Conservation (phyloP, 139 green algal genomes). For the Tetradesmus lagerheimii region DNA sequence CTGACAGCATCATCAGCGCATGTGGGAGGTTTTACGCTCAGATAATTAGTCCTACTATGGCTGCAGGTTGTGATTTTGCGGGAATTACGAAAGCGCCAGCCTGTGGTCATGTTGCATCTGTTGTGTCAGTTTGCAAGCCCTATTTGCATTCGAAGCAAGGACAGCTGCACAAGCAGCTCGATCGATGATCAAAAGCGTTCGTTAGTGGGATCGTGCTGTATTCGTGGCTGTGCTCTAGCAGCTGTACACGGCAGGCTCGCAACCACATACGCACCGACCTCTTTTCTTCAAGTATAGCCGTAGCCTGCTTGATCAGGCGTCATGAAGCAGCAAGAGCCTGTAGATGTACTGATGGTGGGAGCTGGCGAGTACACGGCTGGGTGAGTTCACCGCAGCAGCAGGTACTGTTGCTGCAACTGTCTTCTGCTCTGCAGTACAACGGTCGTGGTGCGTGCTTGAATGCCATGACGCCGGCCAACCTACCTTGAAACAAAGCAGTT, state of each 20-base stretch:
- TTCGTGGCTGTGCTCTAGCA: not conserved
- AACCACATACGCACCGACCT: not conserved
- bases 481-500: too few relatives aligned
- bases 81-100: too few relatives aligned
- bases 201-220: not conserved
- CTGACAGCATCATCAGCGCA: too few relatives aligned
- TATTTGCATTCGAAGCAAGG: not conserved
- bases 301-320: not conserved
- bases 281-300: not conserved
- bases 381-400: slow-evolving; percentile 1
- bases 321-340: slow-evolving; percentile 10
- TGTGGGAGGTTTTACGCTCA: too few relatives aligned
- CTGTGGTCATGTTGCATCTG: not conserved
- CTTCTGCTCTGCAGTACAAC: not conserved
- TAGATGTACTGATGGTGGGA: slow-evolving; percentile 58
- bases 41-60: too few relatives aligned
- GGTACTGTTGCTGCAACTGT: not conserved
- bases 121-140: not conserved
- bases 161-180: too few relatives aligned
- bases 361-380: slow-evolving; percentile 72
- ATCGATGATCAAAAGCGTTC: not conserved
- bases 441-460: not conserved
- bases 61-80: too few relatives aligned
- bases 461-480: too few relatives aligned
- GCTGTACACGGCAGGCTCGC: not conserved